Base-by-base conservation (phyloP, 139 green algal species). In the Picocystis salinarum region DNA sequence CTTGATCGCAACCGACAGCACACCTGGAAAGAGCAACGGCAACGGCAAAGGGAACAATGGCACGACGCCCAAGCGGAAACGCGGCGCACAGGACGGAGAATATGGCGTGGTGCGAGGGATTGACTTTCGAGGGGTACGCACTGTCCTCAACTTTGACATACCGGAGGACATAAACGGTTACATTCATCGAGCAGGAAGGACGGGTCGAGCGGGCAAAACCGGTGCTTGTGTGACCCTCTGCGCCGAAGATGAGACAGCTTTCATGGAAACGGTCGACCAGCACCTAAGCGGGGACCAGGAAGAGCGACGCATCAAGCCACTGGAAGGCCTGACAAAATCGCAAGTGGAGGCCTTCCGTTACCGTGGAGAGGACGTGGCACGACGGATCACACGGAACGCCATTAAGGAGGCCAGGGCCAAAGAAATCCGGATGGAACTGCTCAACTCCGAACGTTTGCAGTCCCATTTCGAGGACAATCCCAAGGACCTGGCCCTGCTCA, bases 61-160 rank as follows among this genome's bases (percentile, higher is more conserved):
- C 31, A 11, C 25, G 34, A 24, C 13, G 53, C 52, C 11, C 12
- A 49, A 62, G 54, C 23, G 59, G 20, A 55, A 40, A 33, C 17
- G 19, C 22, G 42, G 20, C 6, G 13, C 23, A 19, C 40, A 17
- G 26, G 65, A 80, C 33, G 75, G 70, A 34, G 85, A 95, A 74
- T 96, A 88, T 72, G 87, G 86, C 1, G 87, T 96, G 1, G 85
- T 82, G 4, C 60, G 86, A 0, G 86, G 86, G 17, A 80, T 96
- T 13, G 87, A 96, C 53, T 96, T 96, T 62, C 87, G 93, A 61
- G 78, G 75, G 9, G 86, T 96, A 5, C 39, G 51, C 18, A 95
- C 84, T 1, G 77, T 96, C 5, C 55, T 94, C 33, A 91, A 92
- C 59, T 76, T 82, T 40, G 73, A 92, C 34, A 29, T 74, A 27